Evolutionary conservation across 1,139 yeast genomes (phyloP), one percentile per base, ranked within the genome.

Genomic region (Candida glucosophila): DNA sequence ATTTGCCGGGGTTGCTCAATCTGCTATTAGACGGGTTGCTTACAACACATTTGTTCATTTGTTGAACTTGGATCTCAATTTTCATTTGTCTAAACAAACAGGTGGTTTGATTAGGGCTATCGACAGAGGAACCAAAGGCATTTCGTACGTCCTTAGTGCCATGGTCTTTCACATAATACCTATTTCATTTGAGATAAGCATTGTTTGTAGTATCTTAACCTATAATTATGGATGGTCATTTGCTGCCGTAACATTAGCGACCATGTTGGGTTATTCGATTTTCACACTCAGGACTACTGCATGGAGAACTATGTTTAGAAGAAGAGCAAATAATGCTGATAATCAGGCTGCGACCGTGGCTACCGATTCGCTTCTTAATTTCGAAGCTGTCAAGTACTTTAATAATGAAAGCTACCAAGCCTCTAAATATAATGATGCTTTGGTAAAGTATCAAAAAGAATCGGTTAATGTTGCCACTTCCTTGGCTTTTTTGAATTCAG

Each of bases 141-240:
- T 90, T 28, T 79, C 94, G 13, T 88, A 81, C 44, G 96, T 90
- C 5, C 60, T 90, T 28, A 77, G 83, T 20, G 95, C 98, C 3
- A 82, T 90, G 95, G 95, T 92, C 9, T 90, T 90, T 58, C 98
- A 92, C 49, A 88, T 90, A 16, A 65, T 90, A 22, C 99, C 99
- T 5, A 80, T 90, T 19, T 67, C 93, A 2, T 80, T 90, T 49
- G 99, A 90, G 52, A 90, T 90, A 28, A 68, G 82, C 4, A 77
- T 90, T 32, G 99, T 90, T 5, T 83, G 96, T 51, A 95, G 97
- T 30, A 82, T 90, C 22, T 62, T 90, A 40, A 82, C 95, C 6
- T 90, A 86, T 52, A 90, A 88, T 48, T 90, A 85, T 47, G 99
- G 99, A 12, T 55, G 72, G 6, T 66, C 79, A 15, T 90, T 86